Evolutionary conservation across 2,329 filamentous ascomycete genomes (phyloP), one percentile per base, ranked within the genome.

Genomic region (Penicillium brasilianum): DNA sequence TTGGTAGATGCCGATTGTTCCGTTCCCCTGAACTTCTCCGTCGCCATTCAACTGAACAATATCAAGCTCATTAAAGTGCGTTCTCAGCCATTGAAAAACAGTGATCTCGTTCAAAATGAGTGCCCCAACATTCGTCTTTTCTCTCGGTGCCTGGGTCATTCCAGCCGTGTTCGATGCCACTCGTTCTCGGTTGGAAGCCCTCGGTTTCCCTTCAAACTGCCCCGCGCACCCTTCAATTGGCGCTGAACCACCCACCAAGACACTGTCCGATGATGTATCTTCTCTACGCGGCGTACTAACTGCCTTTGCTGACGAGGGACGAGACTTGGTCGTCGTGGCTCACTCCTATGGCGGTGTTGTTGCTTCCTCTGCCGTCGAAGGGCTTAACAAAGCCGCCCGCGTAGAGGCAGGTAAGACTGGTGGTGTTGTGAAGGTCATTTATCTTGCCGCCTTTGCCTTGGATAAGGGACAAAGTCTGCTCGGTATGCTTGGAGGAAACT

Each of bases 191-290:
- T 14, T 37, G 36, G 36, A 37, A 14, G 14, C 36, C 2, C 66
- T 70, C n/a, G 78, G 74, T 3, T 79, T 75, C 61, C 52, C 69
- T 8, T 72, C 73, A 0, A 68, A 69, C 43, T 73, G 71, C 9
- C 68, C 75, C 30, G 60, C 66, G 3, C 73, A 74, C 14, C 67
- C 71, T 11, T 71, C 72, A 8, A 69, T 71, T 30, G 72, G 69
- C 11, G 67, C 69, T 1, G 59, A 69, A 39, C 66, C 75, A 4
- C 74, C 77, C 8, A 72, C 72, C 2, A 70, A 78, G 44, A 74
- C 73, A 41, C 67, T 78, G 16, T 44, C 62, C 10, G 71, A 77
- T 9, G 80, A 82, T 56, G 71, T 74, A 7, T 60, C 37, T 39
- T 39, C 37, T 39, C 37, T 39, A 7, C 37, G 37, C 9, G 37